Evolutionary conservation across 495 filamentous ascomycete genomes (phyloP), one percentile per base, ranked within the genome.

Genomic region (Penicillium longicatenatum): DNA sequence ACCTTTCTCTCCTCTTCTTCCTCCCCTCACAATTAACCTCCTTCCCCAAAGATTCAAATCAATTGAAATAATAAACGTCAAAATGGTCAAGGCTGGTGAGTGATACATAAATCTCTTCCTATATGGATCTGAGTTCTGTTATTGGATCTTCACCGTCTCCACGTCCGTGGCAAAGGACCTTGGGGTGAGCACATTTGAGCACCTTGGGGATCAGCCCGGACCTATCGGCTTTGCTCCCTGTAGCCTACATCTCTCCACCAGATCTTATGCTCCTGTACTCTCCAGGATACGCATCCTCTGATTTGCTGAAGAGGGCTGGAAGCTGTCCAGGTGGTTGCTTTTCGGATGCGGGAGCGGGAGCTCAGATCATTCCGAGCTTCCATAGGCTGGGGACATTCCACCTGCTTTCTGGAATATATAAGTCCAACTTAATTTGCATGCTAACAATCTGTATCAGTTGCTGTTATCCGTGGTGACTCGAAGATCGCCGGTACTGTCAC

Each of bases 31-130:
- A 49, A 35, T 29, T 57, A 22, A 45, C 45, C 47, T 54, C 42
- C 42, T 39, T 47, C 52, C 21, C 35, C 52, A 55, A 52, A 33
- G 51, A 47, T 44, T 65, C 55, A 60, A 11, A 52, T 58, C 62
- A 58, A 54, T 43, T 41, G 52, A 59, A 60, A 61, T 60, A 37
- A 49, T 58, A 16, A 71, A 73, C 71, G 71, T 81, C 86, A 93
- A 82, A 84, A 96, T 96, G 91, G 91, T 94, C 79, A 96, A 94
- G 83, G 91, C 91, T 81, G 91, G 91, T 96, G 83, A 72, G 91
- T 85, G 46, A 41, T 45, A 50, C 6, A 42, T 46, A 14, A 30
- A 20, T 12, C 24, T 22, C 22, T 19, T 19, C 19, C 20, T 43
- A 10, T 43, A 60, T 31, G 67, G 22, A 24, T 46, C 29, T 20